A percentile compares a stretch with the other conserved stretches of the same genome.
These are phyloP conservation scores for Phytophthora syringae DNA, from an alignment of 352 stramenopile genomes.

Conservation along the genomic window DNA sequence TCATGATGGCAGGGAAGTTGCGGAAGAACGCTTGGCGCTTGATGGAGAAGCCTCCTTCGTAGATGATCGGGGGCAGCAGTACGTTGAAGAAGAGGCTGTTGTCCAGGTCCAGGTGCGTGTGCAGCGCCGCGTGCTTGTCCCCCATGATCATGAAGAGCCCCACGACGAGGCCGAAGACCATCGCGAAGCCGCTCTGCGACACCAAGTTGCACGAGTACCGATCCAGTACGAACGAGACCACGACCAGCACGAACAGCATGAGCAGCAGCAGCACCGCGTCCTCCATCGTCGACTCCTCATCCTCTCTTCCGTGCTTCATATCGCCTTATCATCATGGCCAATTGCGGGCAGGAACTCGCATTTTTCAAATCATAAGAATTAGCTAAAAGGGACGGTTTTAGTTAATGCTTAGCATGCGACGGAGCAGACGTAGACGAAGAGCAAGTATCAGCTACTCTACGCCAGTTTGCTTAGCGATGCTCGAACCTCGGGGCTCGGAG, in stretches of 20 bases:
- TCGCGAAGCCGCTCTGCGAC: slow-evolving; percentile 84
- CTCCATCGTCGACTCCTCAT: slow-evolving; percentile 57
- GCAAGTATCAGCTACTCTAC: too few species aligned
- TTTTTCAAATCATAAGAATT: slow-evolving; percentile 30
- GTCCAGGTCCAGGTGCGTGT: slow-evolving; percentile 83
- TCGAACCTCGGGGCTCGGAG: slow-evolving; percentile 25
- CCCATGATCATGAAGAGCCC: slow-evolving; percentile 73
- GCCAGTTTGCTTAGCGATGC: too few species aligned
- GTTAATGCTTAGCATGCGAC: slow-evolving; percentile 19
- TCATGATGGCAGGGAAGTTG: slow-evolving; percentile 89
- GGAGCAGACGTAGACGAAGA: slow-evolving; percentile 25
- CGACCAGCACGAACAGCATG: slow-evolving; percentile 87
- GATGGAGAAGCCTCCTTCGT: slow-evolving; percentile 87
- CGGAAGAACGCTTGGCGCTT: slow-evolving; percentile 88
- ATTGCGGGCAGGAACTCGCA: slow-evolving; percentile 12
- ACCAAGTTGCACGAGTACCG: slow-evolving; percentile 84
- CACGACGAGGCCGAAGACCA: slow-evolving; percentile 76
- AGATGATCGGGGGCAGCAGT: slow-evolving; percentile 88
- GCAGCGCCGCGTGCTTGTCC: slow-evolving; percentile 62
- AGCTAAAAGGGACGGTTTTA: slow-evolving; percentile 27
- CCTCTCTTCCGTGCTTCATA: slow-evolving; percentile 34
- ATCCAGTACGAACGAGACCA: slow-evolving; percentile 86
- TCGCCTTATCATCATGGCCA: slow-evolving; percentile 31
- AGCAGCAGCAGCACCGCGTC: slow-evolving; percentile 82
- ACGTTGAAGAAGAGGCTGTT: slow-evolving; percentile 90